phyloP scores from a whole-genome alignment of 2,329 filamentous ascomycete species.

The Claviceps paspali region DNA sequence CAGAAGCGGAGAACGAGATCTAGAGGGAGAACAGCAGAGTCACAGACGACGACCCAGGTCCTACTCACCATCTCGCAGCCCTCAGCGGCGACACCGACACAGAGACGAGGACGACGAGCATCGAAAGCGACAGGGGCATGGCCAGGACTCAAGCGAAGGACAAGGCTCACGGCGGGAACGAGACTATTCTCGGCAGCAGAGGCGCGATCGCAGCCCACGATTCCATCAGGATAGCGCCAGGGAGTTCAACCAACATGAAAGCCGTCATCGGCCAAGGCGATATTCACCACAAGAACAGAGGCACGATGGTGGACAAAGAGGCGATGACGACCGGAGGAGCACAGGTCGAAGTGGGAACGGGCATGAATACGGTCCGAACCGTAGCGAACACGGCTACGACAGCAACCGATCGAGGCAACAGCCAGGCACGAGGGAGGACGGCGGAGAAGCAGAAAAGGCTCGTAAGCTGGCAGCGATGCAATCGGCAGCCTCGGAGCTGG shows the following conservation, averaged over 20 bases:
- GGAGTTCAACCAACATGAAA: background rate
- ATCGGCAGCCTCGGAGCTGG: conserved; percentile 51
- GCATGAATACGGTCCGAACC: conserved; percentile 4
- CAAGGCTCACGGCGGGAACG: conserved; percentile 9
- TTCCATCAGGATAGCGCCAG: background rate
- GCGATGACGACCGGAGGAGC: conserved; percentile 1
- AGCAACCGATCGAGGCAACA: conserved; percentile 1
- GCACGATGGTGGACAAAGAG: conserved; percentile 2
- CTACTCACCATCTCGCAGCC: conserved; percentile 29
- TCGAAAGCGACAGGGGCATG: conserved; percentile 8
- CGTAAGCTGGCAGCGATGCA: conserved; percentile 61
- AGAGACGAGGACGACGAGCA: conserved; percentile 8
- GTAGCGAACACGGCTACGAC: conserved; percentile 7
- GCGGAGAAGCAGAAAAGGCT: conserved; percentile 41
- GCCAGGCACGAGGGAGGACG: conserved; percentile 7
- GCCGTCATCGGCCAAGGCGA: background rate
- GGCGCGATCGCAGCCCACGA: conserved; percentile 3
- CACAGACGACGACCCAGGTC: conserved; percentile 29
- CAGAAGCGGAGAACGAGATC: conserved; percentile 5
- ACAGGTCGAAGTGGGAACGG: background rate
- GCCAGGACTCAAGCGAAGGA: conserved; percentile 12
- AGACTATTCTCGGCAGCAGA: conserved; percentile 7
- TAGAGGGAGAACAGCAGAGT: background rate
- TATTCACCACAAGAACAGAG: conserved; percentile 7
- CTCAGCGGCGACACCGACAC: conserved; percentile 17